phyloP scores from a whole-genome alignment of 306 rosid genomes.

The Luffa aegyptiaca region DNA sequence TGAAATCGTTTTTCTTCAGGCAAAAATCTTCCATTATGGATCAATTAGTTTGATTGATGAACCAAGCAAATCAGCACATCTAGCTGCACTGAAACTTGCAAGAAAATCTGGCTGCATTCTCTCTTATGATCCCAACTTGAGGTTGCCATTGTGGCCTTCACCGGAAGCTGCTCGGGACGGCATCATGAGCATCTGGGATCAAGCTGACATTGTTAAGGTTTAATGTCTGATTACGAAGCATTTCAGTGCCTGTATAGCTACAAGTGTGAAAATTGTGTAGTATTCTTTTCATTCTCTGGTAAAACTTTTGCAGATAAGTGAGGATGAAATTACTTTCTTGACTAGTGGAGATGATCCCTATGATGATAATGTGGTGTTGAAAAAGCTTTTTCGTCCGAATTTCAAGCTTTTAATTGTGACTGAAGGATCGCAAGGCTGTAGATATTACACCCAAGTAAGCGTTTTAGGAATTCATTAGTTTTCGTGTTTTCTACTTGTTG shows the following conservation, averaged over 20 bases:
- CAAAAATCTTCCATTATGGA: constrained; percentile 75
- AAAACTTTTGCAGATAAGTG: constrained; percentile 27
- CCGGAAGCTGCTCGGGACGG: constrained; percentile 56
- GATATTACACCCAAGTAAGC: constrained; percentile 55
- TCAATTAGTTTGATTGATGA: constrained; percentile 92
- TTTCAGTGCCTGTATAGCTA: neutral
- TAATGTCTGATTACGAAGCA: neutral
- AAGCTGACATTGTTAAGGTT: constrained; percentile 85
- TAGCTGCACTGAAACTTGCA: constrained; percentile 71
- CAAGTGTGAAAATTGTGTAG: neutral
- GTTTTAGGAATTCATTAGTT: neutral
- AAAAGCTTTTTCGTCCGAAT: constrained; percentile 37
- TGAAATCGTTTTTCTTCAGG: constrained; percentile 25
- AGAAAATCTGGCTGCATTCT: constrained; percentile 66
- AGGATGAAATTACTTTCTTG: constrained; percentile 42
- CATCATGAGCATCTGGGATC: constrained; percentile 79
- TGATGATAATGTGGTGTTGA: constrained; percentile 43
- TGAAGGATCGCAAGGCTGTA: constrained; percentile 49
- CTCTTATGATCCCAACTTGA: constrained; percentile 87
- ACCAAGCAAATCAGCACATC: constrained; percentile 74
- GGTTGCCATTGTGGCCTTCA: constrained; percentile 83
- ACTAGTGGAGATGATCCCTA: constrained; percentile 43
- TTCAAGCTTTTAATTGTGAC: constrained; percentile 58
- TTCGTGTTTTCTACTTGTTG: neutral
- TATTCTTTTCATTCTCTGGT: neutral